Evolutionary conservation across 331 rosid genomes (phyloP).

Genomic region (Malus hybrid): DNA sequence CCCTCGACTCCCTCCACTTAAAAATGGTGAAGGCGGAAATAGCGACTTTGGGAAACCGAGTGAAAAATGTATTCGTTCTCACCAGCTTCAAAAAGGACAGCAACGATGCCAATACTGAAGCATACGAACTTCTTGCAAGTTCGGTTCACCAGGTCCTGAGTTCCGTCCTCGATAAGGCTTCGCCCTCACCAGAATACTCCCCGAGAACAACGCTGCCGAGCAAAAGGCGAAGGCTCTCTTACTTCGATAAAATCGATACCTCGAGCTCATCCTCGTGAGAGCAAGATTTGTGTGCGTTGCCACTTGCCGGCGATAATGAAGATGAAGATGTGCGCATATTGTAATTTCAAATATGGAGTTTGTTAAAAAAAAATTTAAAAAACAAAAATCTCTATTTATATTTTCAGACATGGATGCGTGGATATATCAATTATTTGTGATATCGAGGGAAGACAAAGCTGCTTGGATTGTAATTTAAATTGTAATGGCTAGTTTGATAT

Average conservation of each 20-base stretch:
- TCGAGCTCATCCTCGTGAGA: slow-evolving; percentile 48
- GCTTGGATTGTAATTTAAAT: neutral
- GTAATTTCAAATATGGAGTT: neutral
- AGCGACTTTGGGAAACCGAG: slow-evolving; percentile 67
- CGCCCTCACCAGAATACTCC: slow-evolving; percentile 49
- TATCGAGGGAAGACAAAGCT: neutral
- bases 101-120: slow-evolving; percentile 14
- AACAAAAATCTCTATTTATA: neutral
- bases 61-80: slow-evolving; percentile 51
- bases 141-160: slow-evolving; percentile 47
- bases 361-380: neutral
- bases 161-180: slow-evolving; percentile 60
- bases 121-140: slow-evolving; percentile 33
- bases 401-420: neutral
- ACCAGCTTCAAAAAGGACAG: slow-evolving; percentile 29
- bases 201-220: slow-evolving; percentile 39
- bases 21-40: slow-evolving; percentile 57
- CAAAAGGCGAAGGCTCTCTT: slow-evolving; percentile 53
- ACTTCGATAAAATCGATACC: slow-evolving; percentile 35
- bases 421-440: neutral
- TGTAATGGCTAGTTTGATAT: too few species aligned
- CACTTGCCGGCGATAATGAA: slow-evolving; percentile 1
- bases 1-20: slow-evolving; percentile 53
- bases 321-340: neutral
- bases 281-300: neutral